phyloP scores from a whole-genome alignment of 2,329 filamentous ascomycete species.

The Fusarium luffae region DNA sequence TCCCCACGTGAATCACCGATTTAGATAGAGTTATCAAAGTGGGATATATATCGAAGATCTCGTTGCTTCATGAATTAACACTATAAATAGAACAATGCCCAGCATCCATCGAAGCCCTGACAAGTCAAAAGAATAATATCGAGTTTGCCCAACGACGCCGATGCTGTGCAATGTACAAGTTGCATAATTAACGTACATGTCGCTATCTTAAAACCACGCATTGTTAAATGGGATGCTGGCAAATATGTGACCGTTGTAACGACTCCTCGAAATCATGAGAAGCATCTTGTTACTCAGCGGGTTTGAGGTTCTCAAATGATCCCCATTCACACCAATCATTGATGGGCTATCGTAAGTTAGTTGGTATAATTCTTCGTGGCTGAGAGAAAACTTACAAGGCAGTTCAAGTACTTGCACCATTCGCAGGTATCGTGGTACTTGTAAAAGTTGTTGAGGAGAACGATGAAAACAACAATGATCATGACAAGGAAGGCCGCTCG shows the following conservation, averaged over 20 bases:
- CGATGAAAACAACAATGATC: slow-evolving; percentile 86
- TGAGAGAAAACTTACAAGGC: slow-evolving; percentile 75
- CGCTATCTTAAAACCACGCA: slow-evolving; percentile 17
- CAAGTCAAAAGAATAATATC: slow-evolving; percentile 18
- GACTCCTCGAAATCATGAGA: not conserved
- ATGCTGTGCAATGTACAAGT: slow-evolving; percentile 48
- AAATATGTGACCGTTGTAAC: not conserved
- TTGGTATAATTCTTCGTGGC: not conserved
- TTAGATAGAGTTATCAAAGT: not conserved
- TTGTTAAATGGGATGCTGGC: not conserved
- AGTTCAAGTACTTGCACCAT: slow-evolving; percentile 97
- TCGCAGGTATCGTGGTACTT: slow-evolving; percentile 74
- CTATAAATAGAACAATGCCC: slow-evolving; percentile 7
- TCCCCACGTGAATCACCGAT: slow-evolving; percentile 3
- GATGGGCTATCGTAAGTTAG: slow-evolving; percentile 62
- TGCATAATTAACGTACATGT: slow-evolving; percentile 16
- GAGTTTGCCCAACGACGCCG: slow-evolving; percentile 46
- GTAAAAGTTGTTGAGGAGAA: slow-evolving; percentile 93
- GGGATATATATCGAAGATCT: slow-evolving; percentile 4
- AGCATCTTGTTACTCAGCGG: not conserved
- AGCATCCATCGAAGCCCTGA: not conserved
- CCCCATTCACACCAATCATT: slow-evolving; percentile 74
- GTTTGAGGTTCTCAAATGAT: slow-evolving; percentile 45
- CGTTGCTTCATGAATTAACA: slow-evolving; percentile 36
- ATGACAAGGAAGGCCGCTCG: slow-evolving; percentile 80